phyloP scores from a whole-genome alignment of 1,284 basidiomycete species.

The Melampsora occidentalis region DNA sequence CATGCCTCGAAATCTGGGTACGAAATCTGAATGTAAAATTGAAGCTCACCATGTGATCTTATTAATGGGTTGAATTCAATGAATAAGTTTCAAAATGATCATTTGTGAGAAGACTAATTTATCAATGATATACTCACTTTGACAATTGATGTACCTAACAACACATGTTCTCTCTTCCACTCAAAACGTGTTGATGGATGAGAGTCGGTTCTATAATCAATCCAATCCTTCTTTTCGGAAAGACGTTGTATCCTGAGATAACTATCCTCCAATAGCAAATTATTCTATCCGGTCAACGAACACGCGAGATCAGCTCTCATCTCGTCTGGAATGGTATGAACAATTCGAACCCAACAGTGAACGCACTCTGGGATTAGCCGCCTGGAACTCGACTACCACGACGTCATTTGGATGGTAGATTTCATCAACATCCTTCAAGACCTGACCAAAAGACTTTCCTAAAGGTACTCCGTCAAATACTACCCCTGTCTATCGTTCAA shows the following conservation, averaged over 20 bases:
- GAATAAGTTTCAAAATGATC: neutral
- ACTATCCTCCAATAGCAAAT: slow-evolving; percentile 69
- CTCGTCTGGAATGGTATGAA: neutral
- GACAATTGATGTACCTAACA: slow-evolving; percentile 51
- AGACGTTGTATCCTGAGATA: slow-evolving; percentile 68
- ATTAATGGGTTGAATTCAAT: neutral
- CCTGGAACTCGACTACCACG: slow-evolving; percentile 67
- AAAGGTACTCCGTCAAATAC: slow-evolving; percentile 63
- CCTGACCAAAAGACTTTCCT: slow-evolving; percentile 65
- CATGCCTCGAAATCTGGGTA: neutral
- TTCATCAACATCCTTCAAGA: slow-evolving; percentile 63
- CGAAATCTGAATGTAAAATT: neutral
- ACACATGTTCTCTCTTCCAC: slow-evolving; percentile 64
- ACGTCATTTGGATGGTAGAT: slow-evolving; percentile 63
- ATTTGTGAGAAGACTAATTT: neutral
- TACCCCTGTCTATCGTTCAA: slow-evolving; percentile 60
- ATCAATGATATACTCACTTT: neutral
- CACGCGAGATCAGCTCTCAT: neutral
- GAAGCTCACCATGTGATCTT: slow-evolving; percentile 9
- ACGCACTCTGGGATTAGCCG: slow-evolving; percentile 71
- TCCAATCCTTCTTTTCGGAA: slow-evolving; percentile 61
- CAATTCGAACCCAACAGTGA: neutral
- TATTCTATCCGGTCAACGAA: slow-evolving; percentile 61
- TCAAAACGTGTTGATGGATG: slow-evolving; percentile 72
- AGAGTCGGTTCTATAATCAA: slow-evolving; percentile 66